phyloP scores from a whole-genome alignment of 73 alveolate species.

The Stentor roeselii region DNA sequence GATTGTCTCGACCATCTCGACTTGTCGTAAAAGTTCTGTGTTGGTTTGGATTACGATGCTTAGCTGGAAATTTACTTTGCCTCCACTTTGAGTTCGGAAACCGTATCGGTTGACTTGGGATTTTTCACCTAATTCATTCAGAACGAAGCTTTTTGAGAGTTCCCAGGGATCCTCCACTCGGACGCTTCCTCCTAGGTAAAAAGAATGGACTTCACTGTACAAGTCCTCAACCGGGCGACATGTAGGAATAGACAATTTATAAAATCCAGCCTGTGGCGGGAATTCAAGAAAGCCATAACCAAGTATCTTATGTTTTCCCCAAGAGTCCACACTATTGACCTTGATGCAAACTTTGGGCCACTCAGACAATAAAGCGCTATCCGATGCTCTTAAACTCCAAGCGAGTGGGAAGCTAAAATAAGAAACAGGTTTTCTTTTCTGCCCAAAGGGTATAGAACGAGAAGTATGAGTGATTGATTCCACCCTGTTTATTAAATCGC shows the following conservation, averaged over 20 bases:
- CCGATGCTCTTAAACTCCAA: slow-evolving; percentile 18
- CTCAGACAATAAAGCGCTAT: neutral
- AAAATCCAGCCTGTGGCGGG: slow-evolving; percentile 12
- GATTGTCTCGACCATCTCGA: neutral
- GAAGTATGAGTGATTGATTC: neutral
- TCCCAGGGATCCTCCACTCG: slow-evolving; percentile 25
- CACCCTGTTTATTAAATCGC: slow-evolving; percentile 10
- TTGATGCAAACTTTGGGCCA: slow-evolving; percentile 12
- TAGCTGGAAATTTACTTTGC: neutral
- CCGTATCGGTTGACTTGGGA: slow-evolving; percentile 15
- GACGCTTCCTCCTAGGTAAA: slow-evolving; percentile 22
- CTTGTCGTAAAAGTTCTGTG: neutral
- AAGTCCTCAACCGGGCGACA: slow-evolving; percentile 11
- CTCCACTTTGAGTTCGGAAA: slow-evolving; percentile 26
- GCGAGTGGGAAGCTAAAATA: slow-evolving; percentile 22
- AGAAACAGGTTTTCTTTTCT: neutral
- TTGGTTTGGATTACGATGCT: neutral
- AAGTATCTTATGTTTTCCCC: neutral
- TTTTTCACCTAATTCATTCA: slow-evolving; percentile 11
- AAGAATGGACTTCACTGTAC: slow-evolving; percentile 5
- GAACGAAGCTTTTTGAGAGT: neutral
- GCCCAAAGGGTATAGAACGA: neutral
- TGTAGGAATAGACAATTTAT: neutral
- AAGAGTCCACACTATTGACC: neutral
- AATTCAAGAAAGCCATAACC: slow-evolving; percentile 9